Conservation (phyloP, 768 basidiomycete genomes). For the Podaxis pistillaris region DNA sequence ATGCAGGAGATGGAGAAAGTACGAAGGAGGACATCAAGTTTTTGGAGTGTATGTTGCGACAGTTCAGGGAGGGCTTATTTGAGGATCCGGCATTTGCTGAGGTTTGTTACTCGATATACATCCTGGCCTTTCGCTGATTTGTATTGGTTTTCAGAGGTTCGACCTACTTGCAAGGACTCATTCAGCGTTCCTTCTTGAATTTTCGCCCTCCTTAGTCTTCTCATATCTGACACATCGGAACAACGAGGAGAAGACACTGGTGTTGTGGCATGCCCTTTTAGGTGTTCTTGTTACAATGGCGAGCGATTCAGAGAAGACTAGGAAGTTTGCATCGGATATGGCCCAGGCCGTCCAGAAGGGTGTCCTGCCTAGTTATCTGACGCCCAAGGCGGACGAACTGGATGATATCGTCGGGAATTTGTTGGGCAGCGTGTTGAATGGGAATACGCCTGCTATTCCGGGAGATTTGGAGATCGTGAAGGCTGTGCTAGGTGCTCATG, state of each 20-base stretch:
- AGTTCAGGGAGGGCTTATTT: slow-evolving; percentile 54
- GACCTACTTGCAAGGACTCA: slow-evolving; percentile 34
- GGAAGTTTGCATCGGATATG: slow-evolving; percentile 18
- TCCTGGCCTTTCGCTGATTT: background rate
- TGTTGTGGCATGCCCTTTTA: slow-evolving; percentile 52
- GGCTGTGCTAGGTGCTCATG: slow-evolving; percentile 38
- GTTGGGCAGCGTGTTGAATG: slow-evolving; percentile 34
- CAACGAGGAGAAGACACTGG: slow-evolving; percentile 25
- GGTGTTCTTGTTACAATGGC: slow-evolving; percentile 35
- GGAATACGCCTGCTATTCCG: slow-evolving; percentile 17
- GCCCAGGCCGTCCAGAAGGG: slow-evolving; percentile 39
- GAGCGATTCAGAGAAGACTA: slow-evolving; percentile 15
- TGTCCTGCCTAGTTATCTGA: slow-evolving; percentile 43
- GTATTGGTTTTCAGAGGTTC: slow-evolving; percentile 32
- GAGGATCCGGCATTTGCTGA: slow-evolving; percentile 37
- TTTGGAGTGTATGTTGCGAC: slow-evolving; percentile 39
- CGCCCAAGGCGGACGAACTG: slow-evolving; percentile 41
- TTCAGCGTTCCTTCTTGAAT: slow-evolving; percentile 29
- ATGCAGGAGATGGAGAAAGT: background rate
- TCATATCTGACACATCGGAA: slow-evolving; percentile 51
- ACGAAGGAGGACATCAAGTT: slow-evolving; percentile 3
- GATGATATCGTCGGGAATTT: slow-evolving; percentile 40
- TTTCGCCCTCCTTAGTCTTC: slow-evolving; percentile 44
- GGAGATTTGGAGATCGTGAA: slow-evolving; percentile 31
- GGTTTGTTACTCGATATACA: slow-evolving; percentile 33